Base-by-base conservation (phyloP, 495 filamentous ascomycete genomes). In the Sphaerosporella brunnea region DNA sequence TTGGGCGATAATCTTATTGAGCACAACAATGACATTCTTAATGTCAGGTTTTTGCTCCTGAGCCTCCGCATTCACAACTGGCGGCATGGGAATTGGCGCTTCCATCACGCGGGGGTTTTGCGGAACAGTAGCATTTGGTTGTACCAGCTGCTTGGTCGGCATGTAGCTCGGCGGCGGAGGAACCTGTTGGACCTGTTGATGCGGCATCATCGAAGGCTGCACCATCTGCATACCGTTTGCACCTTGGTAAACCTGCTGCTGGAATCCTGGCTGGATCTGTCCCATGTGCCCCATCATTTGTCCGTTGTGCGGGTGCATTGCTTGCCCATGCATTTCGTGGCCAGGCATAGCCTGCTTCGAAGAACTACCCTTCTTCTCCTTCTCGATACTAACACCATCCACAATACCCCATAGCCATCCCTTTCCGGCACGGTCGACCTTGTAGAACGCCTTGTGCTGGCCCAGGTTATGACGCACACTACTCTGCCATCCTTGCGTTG, bases 401-500 rank as follows among this genome's bases (percentile, higher is more conserved):
- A 73, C 71, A 51, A 79, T 64, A 25, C 73, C 73, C 77, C 77
- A 81, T 53, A 77, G 69, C 74, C 75, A 81, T 36, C 77, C 77
- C 59, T 80, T 80, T 2, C 77, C 77, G 55, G 79, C 76, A 52
- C 73, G 52, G 26, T 90, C 81, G 34, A 84, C 80, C 60, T 93
- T 92, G 59, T 73, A 72, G 62, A 97, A 97, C 19, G 85, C 78
- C 40, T 78, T 72, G 57, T 93, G 82, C 46, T 90, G 85, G 26
- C 84, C 82, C 21, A 97, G 71, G 50, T 97, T 97, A 63, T 97
- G 90, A 3, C 90, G 79, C 18, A 97, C 85, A 65, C 85, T 93
- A 53, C 86, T 94, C 58, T 95, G 88, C 90, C 90, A 97, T 11
- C 90, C 90, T 52, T 78, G 81, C 4, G 84, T 88, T 32, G 70